phyloP scores from a whole-genome alignment of 495 filamentous ascomycete species.

The Aspergillus hancockii region DNA sequence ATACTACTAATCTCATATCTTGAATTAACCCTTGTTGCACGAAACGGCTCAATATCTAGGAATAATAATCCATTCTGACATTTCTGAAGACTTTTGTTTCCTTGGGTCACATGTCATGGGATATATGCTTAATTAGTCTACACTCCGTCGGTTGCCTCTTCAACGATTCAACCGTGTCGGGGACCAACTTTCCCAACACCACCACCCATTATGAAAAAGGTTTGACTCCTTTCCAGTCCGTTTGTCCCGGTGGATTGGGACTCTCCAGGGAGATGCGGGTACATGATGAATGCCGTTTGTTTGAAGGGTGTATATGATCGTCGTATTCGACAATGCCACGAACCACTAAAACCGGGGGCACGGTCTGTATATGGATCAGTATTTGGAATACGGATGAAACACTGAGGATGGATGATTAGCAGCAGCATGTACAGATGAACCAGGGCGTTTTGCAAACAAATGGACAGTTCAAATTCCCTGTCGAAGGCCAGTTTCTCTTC shows the following conservation, averaged over 20 bases:
- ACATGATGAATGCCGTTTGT: conserved; percentile 1
- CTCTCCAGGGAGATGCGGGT: not conserved
- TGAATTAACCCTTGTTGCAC: not conserved
- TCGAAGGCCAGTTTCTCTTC: not conserved
- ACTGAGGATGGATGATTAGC: not conserved
- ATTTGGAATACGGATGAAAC: conserved; percentile 4
- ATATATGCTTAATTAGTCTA: not conserved
- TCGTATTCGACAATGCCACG: not conserved
- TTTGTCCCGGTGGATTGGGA: not conserved
- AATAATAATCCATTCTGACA: not conserved
- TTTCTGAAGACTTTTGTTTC: not conserved
- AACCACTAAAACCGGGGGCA: not conserved
- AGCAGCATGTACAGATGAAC: not conserved
- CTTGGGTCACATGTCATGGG: not conserved
- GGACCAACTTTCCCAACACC: not conserved
- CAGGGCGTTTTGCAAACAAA: not conserved
- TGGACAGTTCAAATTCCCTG: not conserved
- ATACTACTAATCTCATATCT: not conserved
- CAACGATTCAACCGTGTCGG: not conserved
- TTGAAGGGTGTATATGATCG: conserved; percentile 1
- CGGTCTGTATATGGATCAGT: not conserved
- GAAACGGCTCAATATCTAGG: not conserved
- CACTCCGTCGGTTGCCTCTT: not conserved
- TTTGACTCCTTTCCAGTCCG: not conserved
- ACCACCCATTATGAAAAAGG: not conserved